Evolutionary conservation across 129 eudicot species (phyloP).

Genomic region (Ambrosia trifida): DNA sequence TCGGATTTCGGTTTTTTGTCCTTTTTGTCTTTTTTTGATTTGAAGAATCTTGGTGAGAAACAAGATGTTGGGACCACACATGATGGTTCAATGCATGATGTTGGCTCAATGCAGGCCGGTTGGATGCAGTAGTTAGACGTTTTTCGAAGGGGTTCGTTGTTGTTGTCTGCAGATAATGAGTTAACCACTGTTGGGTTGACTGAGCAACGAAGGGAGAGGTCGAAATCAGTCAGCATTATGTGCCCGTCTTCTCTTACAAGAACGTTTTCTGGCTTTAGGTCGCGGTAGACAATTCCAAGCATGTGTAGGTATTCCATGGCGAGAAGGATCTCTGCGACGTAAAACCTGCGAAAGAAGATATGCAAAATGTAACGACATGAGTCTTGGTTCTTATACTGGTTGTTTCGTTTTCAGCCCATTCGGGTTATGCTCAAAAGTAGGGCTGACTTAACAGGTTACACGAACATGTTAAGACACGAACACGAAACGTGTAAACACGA

Average conservation of each 20-base stretch:
- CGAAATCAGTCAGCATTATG: slow-evolving; percentile 90
- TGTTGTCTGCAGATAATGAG: slow-evolving; percentile 44
- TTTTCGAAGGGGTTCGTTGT: slow-evolving; percentile 43
- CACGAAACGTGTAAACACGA: too few relatives aligned
- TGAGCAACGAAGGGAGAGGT: slow-evolving; percentile 84
- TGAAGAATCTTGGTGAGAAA: slow-evolving; percentile 75
- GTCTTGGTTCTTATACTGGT: not conserved
- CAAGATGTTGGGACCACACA: slow-evolving; percentile 85
- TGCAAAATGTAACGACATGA: slow-evolving; percentile 4
- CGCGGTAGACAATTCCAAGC: slow-evolving; percentile 95
- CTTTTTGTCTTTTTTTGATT: slow-evolving; percentile 72
- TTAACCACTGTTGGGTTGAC: slow-evolving; percentile 85
- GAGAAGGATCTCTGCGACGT: slow-evolving; percentile 89
- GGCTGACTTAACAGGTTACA: too few relatives aligned
- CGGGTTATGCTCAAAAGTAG: not conserved
- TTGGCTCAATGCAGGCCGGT: slow-evolving; percentile 77
- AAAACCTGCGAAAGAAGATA: slow-evolving; percentile 56
- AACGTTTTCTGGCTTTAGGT: slow-evolving; percentile 91
- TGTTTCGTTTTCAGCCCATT: not conserved
- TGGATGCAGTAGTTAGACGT: slow-evolving; percentile 63
- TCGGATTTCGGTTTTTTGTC: slow-evolving; percentile 50
- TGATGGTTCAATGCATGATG: slow-evolving; percentile 86
- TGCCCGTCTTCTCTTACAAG: slow-evolving; percentile 96
- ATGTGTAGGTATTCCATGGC: slow-evolving; percentile 94
- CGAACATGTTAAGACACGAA: too few relatives aligned